Evolutionary conservation across 2,329 filamentous ascomycete species (phyloP).

Genomic region (Pseudopithomyces chartarum): DNA sequence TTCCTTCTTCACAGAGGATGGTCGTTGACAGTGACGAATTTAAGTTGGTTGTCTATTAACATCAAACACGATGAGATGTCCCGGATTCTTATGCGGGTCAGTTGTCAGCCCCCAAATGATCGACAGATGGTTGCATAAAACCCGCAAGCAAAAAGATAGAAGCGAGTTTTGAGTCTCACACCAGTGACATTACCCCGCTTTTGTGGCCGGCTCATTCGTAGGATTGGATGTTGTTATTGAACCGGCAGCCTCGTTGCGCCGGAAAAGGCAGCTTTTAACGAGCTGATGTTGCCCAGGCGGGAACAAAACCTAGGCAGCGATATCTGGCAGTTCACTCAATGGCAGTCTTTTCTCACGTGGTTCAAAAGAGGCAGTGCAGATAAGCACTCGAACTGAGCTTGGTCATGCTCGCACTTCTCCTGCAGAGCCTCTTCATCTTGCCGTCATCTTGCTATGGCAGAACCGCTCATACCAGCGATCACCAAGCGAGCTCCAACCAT

Average conservation of each 20-base stretch:
- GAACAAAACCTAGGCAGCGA: background rate
- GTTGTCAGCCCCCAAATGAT: too few relatives aligned
- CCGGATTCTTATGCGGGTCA: too few relatives aligned
- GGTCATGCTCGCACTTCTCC: background rate
- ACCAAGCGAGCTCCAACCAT: slow-evolving; percentile 3
- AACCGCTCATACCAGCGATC: background rate
- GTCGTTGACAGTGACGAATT: too few relatives aligned
- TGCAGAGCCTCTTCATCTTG: background rate
- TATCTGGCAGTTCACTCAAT: background rate
- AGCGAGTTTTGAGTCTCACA: too few relatives aligned
- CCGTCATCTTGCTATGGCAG: background rate
- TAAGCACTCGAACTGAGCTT: background rate
- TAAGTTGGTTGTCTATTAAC: too few relatives aligned
- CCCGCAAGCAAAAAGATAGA: too few relatives aligned
- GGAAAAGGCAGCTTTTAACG: slow-evolving; percentile 1
- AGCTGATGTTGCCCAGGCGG: background rate
- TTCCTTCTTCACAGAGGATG: too few relatives aligned
- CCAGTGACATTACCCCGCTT: too few relatives aligned
- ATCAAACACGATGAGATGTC: too few relatives aligned
- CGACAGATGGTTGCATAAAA: too few relatives aligned
- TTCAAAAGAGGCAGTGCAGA: background rate
- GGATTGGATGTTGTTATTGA: background rate
- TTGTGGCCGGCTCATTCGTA: background rate
- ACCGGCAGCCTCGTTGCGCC: background rate
- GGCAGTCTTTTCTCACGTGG: background rate